Evolutionary conservation across 2,329 filamentous ascomycete species (phyloP), one percentile per base, ranked within the genome.

Genomic region (Nothomitra cinnamomea): DNA sequence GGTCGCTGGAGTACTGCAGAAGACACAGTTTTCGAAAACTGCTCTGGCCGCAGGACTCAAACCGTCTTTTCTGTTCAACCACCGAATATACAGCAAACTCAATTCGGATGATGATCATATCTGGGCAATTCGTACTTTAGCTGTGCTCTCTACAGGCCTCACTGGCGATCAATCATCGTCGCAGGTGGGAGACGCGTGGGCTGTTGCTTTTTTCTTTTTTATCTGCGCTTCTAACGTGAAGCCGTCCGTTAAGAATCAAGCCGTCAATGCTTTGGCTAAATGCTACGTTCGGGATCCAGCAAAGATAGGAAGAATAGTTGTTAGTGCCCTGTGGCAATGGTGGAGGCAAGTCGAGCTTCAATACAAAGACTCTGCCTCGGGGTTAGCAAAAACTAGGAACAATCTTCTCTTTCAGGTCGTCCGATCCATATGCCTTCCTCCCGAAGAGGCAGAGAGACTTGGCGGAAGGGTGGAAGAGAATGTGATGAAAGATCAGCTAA

Each of bases 21-120:
- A 80, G 60, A 74, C 78, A 22, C 71, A 78, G 28, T 69, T 88
- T 24, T 65, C 76, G 22, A 77, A 80, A 51, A 80, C 87, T 60
- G 79, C 79, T 10, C 72, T 94, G 56, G 73, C 75, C 1, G 66
- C 81, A 38, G 80, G 82, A n/a, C 81, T 86, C 0, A 95, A 94
- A 64, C 82, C 85, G 13, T 94, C 90, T 0, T 92, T 94, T 65
- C 71, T 96, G 19, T 73, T 96, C 4, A 95, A 86, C 61, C 77
- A 84, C 35, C 83, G 85, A 57, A 79, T 95, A 3, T 96, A 92
- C 67, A 81, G 82, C 38, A 95, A 95, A 63, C 62, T 95, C 22
- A 74, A 76, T 1, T 69, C 73, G 0, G 80, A 83, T 54, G 85
- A 89, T 53, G 92, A 98, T 61, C 71, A 88, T 19, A 72, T 71